phyloP scores from a whole-genome alignment of 257 asterid species.

The Nicotiana attenuata region DNA sequence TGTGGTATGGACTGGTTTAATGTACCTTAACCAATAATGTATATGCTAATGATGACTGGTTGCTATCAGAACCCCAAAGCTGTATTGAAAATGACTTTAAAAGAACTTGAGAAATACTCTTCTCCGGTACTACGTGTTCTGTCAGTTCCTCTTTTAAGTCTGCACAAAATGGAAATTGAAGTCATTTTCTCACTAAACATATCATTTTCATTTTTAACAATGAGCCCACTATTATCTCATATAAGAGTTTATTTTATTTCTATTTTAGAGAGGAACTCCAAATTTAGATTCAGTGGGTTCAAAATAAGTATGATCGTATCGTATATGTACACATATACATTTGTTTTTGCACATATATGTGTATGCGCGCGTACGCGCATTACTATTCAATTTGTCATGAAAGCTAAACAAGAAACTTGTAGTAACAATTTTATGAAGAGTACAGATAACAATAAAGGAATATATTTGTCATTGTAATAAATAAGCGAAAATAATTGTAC shows the following conservation, averaged over 20 bases:
- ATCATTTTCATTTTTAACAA: not conserved
- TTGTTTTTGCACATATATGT: too few species aligned
- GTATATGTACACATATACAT: too few species aligned
- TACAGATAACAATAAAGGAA: not conserved
- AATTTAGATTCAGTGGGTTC: too few species aligned
- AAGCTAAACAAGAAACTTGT: not conserved
- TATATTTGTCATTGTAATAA: conserved; percentile 1
- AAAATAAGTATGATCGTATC: too few species aligned
- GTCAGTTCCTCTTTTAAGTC: not conserved
- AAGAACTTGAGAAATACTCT: not conserved
- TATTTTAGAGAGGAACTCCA: too few species aligned
- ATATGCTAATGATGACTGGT: not conserved
- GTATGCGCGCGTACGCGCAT: too few species aligned
- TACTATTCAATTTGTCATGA: not conserved
- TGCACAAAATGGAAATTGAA: not conserved
- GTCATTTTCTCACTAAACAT: not conserved
- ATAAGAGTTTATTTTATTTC: too few species aligned
- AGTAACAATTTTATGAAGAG: not conserved
- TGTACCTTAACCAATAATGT: not conserved
- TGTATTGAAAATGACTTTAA: conserved; percentile 2
- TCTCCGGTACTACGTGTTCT: not conserved
- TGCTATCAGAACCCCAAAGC: not conserved
- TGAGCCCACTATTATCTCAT: not conserved
- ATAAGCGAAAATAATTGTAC: conserved; percentile 24
- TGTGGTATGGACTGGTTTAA: not conserved